Conservation (phyloP, 192 early-diverging fungal species). For the Borealophlyctis nickersoniae region DNA sequence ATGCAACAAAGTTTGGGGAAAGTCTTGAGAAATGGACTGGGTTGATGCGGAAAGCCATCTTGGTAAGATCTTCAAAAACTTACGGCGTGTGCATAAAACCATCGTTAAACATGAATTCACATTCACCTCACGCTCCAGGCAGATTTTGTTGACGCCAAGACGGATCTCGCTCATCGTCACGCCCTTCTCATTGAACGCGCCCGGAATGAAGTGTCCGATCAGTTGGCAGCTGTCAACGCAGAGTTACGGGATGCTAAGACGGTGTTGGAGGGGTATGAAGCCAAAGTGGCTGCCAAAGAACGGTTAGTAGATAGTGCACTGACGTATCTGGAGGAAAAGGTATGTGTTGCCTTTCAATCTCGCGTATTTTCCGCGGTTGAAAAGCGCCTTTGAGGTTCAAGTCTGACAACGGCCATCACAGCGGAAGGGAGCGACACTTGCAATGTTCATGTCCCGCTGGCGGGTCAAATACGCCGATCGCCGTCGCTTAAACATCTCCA, state of each 20-base stretch:
- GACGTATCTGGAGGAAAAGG: slow-evolving; percentile 16
- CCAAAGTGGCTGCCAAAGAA: slow-evolving; percentile 1
- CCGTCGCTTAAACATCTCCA: slow-evolving; percentile 15
- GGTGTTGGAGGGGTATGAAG: background rate
- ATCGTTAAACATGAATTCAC: no score
- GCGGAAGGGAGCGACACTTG: slow-evolving; percentile 1
- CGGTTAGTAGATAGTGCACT: slow-evolving; percentile 17
- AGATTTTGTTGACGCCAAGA: slow-evolving; percentile 24
- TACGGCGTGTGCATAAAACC: no score
- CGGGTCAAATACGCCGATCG: slow-evolving; percentile 25
- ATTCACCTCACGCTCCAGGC: no score
- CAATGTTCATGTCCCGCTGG: slow-evolving; percentile 30
- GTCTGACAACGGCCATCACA: background rate
- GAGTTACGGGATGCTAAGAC: slow-evolving; percentile 12
- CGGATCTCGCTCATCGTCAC: slow-evolving; percentile 9
- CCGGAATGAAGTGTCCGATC: background rate
- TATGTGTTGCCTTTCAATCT: slow-evolving; percentile 6
- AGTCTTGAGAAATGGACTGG: slow-evolving; percentile 37
- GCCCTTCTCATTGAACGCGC: slow-evolving; percentile 2
- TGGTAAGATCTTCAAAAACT: slow-evolving; percentile 20
- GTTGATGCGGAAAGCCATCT: slow-evolving; percentile 27
- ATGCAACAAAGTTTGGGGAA: slow-evolving; percentile 18
- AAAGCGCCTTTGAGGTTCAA: no score
- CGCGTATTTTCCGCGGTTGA: background rate
- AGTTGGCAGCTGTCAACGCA: slow-evolving; percentile 6